A percentile compares a stretch with the other conserved stretches of the same genome.
phyloP scores from a whole-genome alignment of 108 stramenopile species.

The Cylindrotheca closterium region DNA sequence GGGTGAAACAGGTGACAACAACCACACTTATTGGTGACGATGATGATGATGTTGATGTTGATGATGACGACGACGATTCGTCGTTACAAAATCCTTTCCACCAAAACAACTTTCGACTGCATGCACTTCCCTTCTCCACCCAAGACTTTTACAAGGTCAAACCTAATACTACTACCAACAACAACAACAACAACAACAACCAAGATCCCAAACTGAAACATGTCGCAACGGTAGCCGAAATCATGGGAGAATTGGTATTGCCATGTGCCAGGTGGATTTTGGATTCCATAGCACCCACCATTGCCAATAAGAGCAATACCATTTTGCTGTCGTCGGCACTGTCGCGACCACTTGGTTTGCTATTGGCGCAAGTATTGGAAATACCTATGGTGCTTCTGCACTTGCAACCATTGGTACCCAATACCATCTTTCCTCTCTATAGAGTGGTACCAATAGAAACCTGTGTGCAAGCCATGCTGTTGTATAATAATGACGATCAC shows the following conservation, averaged over 20 bases:
- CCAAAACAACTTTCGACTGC: background rate
- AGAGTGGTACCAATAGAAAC: background rate
- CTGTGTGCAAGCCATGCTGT: constrained; percentile 17
- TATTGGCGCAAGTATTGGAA: background rate
- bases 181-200: background rate
- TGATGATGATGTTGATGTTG: no score
- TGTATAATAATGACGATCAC: background rate
- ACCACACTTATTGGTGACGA: no score
- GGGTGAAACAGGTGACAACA: background rate
- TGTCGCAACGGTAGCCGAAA: constrained; percentile 12
- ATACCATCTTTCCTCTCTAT: constrained; percentile 13
- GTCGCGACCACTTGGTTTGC: constrained; percentile 7
- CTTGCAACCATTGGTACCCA: constrained; percentile 25
- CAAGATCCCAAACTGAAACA: constrained; percentile 5
- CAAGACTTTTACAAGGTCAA: constrained; percentile 23
- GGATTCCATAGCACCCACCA: background rate
- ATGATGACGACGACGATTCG: background rate
- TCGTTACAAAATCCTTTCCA: background rate
- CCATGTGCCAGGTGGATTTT: constrained; percentile 6
- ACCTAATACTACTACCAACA: background rate
- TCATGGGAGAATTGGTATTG: constrained; percentile 16
- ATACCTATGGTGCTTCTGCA: constrained; percentile 8
- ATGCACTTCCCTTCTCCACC: constrained; percentile 16
- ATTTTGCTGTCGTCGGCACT: constrained; percentile 14
- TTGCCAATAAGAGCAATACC: background rate